Evolutionary conservation across 805 yeast genomes (phyloP).

Genomic region (Yarrowia deformans): DNA sequence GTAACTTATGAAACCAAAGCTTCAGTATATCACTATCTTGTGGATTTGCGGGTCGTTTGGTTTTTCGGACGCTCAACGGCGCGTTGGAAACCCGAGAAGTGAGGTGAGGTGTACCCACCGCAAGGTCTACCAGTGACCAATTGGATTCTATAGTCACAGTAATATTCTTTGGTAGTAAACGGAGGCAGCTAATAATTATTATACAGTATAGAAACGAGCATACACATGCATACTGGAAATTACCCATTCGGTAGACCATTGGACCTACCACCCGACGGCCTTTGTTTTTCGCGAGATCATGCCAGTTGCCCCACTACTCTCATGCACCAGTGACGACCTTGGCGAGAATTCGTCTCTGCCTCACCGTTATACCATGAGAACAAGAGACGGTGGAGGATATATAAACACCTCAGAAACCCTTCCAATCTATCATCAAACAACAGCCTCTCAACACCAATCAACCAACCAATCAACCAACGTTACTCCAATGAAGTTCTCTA

Average conservation of each 20-base stretch:
- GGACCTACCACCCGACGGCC: slow-evolving; percentile 3
- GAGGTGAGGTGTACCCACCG: too few relatives aligned
- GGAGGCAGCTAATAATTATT: too few relatives aligned
- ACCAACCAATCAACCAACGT: slow-evolving; percentile 17
- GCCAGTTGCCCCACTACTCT: not conserved
- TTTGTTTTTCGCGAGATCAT: not conserved
- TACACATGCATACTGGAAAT: not conserved
- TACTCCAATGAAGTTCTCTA: slow-evolving; percentile 28
- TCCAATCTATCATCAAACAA: slow-evolving; percentile 12
- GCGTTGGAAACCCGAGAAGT: too few relatives aligned
- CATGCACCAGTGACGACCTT: not conserved
- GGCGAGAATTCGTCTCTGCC: slow-evolving; percentile 3
- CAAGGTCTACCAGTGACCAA: too few relatives aligned
- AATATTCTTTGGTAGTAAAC: too few relatives aligned
- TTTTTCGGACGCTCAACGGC: too few relatives aligned
- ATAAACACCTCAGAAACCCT: not conserved
- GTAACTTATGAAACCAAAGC: not conserved
- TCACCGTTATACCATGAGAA: not conserved
- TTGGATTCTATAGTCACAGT: too few relatives aligned
- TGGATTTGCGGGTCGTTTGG: too few relatives aligned
- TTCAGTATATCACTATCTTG: not conserved
- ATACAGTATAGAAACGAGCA: not conserved
- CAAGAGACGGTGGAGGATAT: not conserved
- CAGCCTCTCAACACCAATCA: slow-evolving; percentile 8
- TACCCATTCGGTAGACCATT: slow-evolving; percentile 5